Base-by-base conservation (phyloP, 805 yeast genomes). In the Metschnikowia noctiluminum region DNA sequence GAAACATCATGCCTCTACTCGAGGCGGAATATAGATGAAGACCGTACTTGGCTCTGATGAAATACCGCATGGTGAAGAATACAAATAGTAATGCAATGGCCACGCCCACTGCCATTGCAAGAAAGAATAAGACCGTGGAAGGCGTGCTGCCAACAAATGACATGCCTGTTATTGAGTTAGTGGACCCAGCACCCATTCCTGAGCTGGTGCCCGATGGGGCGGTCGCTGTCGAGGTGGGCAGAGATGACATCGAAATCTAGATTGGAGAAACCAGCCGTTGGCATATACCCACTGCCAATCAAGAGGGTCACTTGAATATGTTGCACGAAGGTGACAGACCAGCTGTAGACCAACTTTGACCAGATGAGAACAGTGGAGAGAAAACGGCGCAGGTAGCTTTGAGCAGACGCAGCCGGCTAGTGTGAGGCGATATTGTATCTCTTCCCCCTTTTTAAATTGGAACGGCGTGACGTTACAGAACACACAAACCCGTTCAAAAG, bases 31-130 rank as follows among this genome's bases (percentile, higher is more conserved):
- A 57, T 58, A 76, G 65, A 53, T 77, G 79, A 10, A 82, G 65
- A 0, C 88, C 88, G 55, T 73, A 76, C 48, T 70, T 73, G 6
- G 85, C 72, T 44, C 87, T 66, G 3, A 83, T 73, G 55, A 82
- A 77, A 61, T 84, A 82, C 42, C 87, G 66, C 45, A 79, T 59
- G 10, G 87, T 79, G 71, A 84, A 82, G 64, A 81, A 81, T 8
- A 81, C 54, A 56, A 84, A 81, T 28, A 81, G 60, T 0, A 71
- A 16, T 6, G 87, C 86, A 36, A 82, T 81, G 21, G 76, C 59
- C 11, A 81, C 76, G 3, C 87, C 88, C 12, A 82, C 79, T 0
- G 84, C 78, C 34, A 84, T 70, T 0, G 88, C 87, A 11, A 84
- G 65, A 63, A 82, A 81, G 63, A 84, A 84, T 30, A 84, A 65